phyloP scores from a whole-genome alignment of 164 flowering plant genomes.

The Nymphaea colorata region DNA sequence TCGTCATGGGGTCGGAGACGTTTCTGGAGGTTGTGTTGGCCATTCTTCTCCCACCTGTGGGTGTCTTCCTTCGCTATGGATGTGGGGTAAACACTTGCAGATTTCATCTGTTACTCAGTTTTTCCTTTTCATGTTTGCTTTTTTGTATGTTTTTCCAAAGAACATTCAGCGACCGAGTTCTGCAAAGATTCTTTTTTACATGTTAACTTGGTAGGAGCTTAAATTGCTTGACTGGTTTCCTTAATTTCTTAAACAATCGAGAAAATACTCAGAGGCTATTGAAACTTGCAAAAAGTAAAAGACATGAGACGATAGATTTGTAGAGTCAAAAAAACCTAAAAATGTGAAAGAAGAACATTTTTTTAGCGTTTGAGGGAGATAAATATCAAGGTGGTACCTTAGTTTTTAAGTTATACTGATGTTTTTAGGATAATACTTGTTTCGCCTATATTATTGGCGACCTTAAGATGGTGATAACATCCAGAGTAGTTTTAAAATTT shows the following conservation, averaged over 20 bases:
- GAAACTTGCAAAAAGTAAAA: neutral
- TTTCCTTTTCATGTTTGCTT: neutral
- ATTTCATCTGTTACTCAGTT: neutral
- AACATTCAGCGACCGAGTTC: no score
- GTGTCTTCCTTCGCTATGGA: constrained; percentile 46
- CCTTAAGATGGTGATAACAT: no score
- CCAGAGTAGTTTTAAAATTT: neutral
- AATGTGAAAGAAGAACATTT: neutral
- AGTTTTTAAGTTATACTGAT: neutral
- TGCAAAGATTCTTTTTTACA: neutral
- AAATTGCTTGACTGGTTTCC: neutral
- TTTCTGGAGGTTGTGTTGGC: constrained; percentile 59
- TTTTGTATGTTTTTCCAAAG: neutral
- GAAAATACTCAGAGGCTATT: neutral
- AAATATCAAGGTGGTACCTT: neutral
- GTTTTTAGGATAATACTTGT: neutral
- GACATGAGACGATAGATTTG: neutral
- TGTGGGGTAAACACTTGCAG: constrained; percentile 30
- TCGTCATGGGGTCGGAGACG: constrained; percentile 53
- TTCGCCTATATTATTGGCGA: neutral
- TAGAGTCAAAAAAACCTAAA: neutral
- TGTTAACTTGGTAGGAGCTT: neutral
- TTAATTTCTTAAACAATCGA: neutral
- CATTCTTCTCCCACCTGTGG: constrained; percentile 61
- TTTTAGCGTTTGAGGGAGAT: neutral